Evolutionary conservation across 2,329 filamentous ascomycete genomes (phyloP).

Genomic region (Penicillium sp.): DNA sequence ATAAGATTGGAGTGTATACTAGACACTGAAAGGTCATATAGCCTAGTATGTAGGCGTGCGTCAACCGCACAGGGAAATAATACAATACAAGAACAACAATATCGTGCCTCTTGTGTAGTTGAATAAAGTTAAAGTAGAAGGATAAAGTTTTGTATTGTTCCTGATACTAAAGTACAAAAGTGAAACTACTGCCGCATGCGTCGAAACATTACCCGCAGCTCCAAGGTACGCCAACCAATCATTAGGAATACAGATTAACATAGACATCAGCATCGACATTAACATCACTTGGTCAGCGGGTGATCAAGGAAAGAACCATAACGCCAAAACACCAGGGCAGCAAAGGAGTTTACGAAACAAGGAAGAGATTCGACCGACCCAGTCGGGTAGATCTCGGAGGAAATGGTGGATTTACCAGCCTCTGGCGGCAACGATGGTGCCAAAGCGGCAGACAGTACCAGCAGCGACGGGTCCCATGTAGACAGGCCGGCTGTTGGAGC

Average conservation of each 20-base stretch:
- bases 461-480: constrained; percentile 45
- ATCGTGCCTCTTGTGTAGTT: not conserved
- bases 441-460: constrained; percentile 39
- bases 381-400: constrained; percentile 5
- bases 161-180: constrained; percentile 16
- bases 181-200: not conserved
- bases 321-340: constrained; percentile 3
- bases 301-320: not conserved
- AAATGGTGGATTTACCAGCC: not conserved
- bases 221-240: constrained; percentile 7
- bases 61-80: constrained; percentile 1
- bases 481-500: constrained; percentile 33
- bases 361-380: constrained; percentile 7
- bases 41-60: not conserved
- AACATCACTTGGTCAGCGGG: not conserved
- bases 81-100: not conserved
- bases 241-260: constrained; percentile 21
- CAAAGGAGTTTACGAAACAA: not conserved
- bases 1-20: constrained; percentile 16
- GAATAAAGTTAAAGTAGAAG: not conserved
- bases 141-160: constrained; percentile 8
- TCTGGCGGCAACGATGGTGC: constrained; percentile 22
- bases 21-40: not conserved
- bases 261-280: constrained; percentile 16
- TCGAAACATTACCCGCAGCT: constrained; percentile 4